Conservation (phyloP, 306 rosid genomes). For the Cicer bijugum region DNA sequence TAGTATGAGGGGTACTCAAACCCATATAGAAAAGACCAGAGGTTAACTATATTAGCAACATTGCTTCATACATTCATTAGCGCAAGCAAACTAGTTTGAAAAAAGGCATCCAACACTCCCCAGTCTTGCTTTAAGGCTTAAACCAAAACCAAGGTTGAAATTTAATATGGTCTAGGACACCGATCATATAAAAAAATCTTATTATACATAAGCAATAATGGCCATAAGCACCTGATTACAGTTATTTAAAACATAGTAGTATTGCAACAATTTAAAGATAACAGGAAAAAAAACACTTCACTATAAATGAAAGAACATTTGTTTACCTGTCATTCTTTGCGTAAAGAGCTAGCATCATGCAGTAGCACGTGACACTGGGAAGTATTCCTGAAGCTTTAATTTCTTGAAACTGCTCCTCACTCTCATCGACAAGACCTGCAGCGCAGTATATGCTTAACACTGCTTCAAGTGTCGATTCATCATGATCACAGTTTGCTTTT, state of each 20-base stretch:
- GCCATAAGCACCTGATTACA: not conserved
- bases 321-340: conserved; percentile 85
- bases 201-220: not conserved
- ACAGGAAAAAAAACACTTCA: conserved; percentile 3
- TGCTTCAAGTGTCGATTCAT: conserved; percentile 81
- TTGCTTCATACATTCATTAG: not conserved
- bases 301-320: conserved; percentile 33
- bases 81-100: not conserved
- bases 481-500: conserved; percentile 72
- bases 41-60: conserved; percentile 5
- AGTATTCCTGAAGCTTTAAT: conserved; percentile 75
- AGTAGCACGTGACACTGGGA: conserved; percentile 91
- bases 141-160: conserved; percentile 2
- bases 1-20: not conserved
- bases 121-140: not conserved
- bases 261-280: conserved; percentile 22
- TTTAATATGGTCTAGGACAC: not conserved
- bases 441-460: conserved; percentile 78
- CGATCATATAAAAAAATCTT: not conserved
- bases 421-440: conserved; percentile 87
- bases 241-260: conserved; percentile 18
- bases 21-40: not conserved
- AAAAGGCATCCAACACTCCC: not conserved
- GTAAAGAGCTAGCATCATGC: conserved; percentile 94
- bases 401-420: conserved; percentile 90